These are phyloP conservation scores for Hypoxylon sp. DNA, from an alignment of 2,329 filamentous ascomycete genomes.

Conservation along the genomic window DNA sequence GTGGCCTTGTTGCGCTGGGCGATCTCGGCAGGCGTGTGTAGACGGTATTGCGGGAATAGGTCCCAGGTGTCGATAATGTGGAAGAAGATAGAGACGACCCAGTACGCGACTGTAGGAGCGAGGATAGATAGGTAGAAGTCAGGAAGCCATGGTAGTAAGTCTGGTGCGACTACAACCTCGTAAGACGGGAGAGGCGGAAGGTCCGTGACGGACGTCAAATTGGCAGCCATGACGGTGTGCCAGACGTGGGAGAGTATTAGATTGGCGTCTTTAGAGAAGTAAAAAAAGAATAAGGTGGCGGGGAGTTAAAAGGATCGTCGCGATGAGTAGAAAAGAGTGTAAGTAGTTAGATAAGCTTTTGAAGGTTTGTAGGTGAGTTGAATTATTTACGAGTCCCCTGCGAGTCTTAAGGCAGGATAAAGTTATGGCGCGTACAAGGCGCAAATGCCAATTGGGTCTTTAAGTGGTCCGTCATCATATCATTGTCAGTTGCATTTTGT, in stretches of 20 bases:
- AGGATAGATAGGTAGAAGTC: constrained; percentile 85
- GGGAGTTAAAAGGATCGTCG: constrained; percentile 34
- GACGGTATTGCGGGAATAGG: constrained; percentile 88
- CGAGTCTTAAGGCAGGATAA: constrained; percentile 19
- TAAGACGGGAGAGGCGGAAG: constrained; percentile 91
- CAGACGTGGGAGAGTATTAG: constrained; percentile 40
- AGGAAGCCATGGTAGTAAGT: constrained; percentile 82
- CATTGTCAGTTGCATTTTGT: constrained; percentile 38
- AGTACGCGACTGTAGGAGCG: constrained; percentile 87
- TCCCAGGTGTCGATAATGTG: constrained; percentile 89
- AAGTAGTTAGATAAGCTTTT: constrained; percentile 30
- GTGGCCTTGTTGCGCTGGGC: constrained; percentile 88
- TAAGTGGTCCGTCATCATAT: constrained; percentile 40
- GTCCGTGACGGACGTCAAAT: constrained; percentile 69
- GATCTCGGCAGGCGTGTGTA: constrained; percentile 95
- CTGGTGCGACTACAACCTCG: constrained; percentile 76
- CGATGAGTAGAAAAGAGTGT: constrained; percentile 38
- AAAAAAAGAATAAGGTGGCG: constrained; percentile 8
- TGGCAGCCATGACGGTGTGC: constrained; percentile 59
- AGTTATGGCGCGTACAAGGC: constrained; percentile 36
- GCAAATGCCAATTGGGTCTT: constrained; percentile 33
- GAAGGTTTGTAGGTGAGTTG: constrained; percentile 23
- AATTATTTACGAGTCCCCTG: constrained; percentile 25
- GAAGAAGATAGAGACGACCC: constrained; percentile 87
- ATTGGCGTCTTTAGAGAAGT: constrained; percentile 24